These are phyloP conservation scores for Hypomontagnella monticulosa DNA, from an alignment of 495 filamentous ascomycete species.

Conservation along the genomic window DNA sequence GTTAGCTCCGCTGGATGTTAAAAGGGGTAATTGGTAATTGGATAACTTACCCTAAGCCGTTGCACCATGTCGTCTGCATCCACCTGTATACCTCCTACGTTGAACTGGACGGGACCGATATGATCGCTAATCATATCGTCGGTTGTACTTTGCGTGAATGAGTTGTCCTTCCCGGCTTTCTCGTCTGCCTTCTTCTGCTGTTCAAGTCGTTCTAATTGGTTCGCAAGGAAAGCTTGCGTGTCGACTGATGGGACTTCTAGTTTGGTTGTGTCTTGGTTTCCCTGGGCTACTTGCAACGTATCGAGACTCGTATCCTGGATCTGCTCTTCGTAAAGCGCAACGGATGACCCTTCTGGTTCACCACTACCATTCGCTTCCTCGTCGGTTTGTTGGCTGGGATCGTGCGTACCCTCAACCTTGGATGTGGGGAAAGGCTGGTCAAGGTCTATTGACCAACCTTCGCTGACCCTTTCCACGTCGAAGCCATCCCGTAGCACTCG, in stretches of 20 bases:
- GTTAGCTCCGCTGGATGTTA: constrained; percentile 5
- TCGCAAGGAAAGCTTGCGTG: constrained; percentile 79
- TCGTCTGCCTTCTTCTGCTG: constrained; percentile 71
- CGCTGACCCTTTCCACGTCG: constrained; percentile 86
- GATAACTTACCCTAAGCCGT: constrained; percentile 74
- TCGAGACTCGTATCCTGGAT: constrained; percentile 77
- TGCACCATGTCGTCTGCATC: constrained; percentile 96
- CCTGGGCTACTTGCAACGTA: constrained; percentile 61
- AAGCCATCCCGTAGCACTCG: constrained; percentile 92
- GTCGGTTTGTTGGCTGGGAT: constrained; percentile 17
- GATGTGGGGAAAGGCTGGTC: constrained; percentile 58
- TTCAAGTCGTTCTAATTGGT: constrained; percentile 78
- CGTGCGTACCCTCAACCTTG: constrained; percentile 41
- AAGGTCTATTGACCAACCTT: constrained; percentile 85
- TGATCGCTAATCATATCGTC: constrained; percentile 81
- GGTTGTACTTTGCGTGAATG: constrained; percentile 52
- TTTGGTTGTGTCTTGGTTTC: constrained; percentile 56
- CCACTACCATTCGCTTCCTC: constrained; percentile 13
- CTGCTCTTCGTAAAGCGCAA: constrained; percentile 79
- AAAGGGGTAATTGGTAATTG: neutral
- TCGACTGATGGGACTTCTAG: constrained; percentile 79
- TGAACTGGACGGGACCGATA: constrained; percentile 95
- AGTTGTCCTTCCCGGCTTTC: constrained; percentile 62
- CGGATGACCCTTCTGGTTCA: constrained; percentile 64
- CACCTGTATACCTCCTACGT: constrained; percentile 96